Base-by-base conservation (phyloP, 768 basidiomycete genomes). In the Gyrodon lividus region DNA sequence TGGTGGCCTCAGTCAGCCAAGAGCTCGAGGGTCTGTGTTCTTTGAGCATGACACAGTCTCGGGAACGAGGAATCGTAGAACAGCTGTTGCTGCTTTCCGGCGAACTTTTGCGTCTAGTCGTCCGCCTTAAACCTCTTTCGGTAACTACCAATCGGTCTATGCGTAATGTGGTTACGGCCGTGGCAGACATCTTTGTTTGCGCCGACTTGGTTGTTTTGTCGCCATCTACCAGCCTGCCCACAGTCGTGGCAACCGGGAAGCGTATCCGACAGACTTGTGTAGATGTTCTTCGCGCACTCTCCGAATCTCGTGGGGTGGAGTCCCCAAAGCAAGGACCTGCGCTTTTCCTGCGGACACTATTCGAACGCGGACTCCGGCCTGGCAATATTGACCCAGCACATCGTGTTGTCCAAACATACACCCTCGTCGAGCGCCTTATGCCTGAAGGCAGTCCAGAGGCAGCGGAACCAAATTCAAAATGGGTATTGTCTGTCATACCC, bases 1-100 rank as follows among this genome's bases (percentile, higher is more conserved):
- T 81, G 44, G 70, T 83, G 45, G 57, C 67, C 13, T 75, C 74
- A 16, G 67, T 87, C 37, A 66, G 74, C 17, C 70, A 74, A 13
- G 84, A 87, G 54, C 70, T 89, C 31, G 76, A 74, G 47, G 64
- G 62, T 1, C 72, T 83, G 50, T 89, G 87, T 62, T 68, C 68
- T 13, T 53, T 83, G 26, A 58, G 62, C 4, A 64, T 70, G 3
- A 67, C 67, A 5, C 67, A 71, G 17, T 67, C 70, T 1, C 65
- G 59, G 17, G 70, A 72, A 62, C 69, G 73, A 30, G 57, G 73
- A 0, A 63, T 83, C 4, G 58, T 79, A n/a, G 77, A 77, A 5
- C 75, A 82, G 45, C 72, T 89, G 0, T 77, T 90, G 58, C 63
- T 70, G 19, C 76, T 81, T 1, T 75, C 77, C 2, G 66, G 75